Evolutionary conservation across 106 monocot species (phyloP).

Genomic region (Platanthera zijinensis): DNA sequence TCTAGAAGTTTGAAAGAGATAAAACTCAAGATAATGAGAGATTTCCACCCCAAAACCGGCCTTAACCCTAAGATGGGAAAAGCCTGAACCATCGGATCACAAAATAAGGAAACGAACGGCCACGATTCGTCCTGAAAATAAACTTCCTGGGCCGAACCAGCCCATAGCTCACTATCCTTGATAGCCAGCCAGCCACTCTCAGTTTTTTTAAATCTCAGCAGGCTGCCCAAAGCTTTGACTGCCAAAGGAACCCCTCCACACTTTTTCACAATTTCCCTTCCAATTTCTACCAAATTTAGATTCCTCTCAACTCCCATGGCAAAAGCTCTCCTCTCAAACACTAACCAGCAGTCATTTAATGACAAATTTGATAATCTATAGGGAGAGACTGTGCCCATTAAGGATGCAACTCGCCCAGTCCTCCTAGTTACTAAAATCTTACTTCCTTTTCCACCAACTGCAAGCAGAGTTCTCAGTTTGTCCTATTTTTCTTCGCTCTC

Average conservation of each 20-base stretch:
- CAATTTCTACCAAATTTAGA: slow-evolving; percentile 11
- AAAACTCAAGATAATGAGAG: no score
- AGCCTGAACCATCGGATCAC: slow-evolving; percentile 25
- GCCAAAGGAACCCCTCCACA: slow-evolving; percentile 30
- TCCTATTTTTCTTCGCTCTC: slow-evolving; percentile 21
- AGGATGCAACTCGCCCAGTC: slow-evolving; percentile 10
- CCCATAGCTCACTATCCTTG: slow-evolving; percentile 16
- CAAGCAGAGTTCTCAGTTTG: slow-evolving; percentile 9
- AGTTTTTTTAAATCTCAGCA: slow-evolving; percentile 4
- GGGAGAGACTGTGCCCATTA: slow-evolving; percentile 4
- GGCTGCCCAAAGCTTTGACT: slow-evolving; percentile 23
- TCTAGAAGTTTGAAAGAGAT: no score
- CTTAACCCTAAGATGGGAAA: no score
- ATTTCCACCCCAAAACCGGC: no score
- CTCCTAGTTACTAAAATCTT: slow-evolving; percentile 25
- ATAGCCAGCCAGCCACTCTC: slow-evolving; percentile 13
- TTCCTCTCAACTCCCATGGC: background rate
- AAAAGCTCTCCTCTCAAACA: slow-evolving; percentile 33
- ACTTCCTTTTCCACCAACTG: slow-evolving; percentile 12
- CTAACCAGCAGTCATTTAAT: slow-evolving; percentile 19
- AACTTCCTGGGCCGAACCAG: no score
- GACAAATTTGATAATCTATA: slow-evolving; percentile 8
- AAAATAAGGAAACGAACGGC: slow-evolving; percentile 9
- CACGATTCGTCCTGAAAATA: slow-evolving; percentile 19
- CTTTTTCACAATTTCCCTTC: slow-evolving; percentile 32